A percentile compares a stretch with the other conserved stretches of the same genome.
Evolutionary conservation across 2,329 filamentous ascomycete genomes (phyloP).

Genomic region (Tolypocladium ovalisporum): DNA sequence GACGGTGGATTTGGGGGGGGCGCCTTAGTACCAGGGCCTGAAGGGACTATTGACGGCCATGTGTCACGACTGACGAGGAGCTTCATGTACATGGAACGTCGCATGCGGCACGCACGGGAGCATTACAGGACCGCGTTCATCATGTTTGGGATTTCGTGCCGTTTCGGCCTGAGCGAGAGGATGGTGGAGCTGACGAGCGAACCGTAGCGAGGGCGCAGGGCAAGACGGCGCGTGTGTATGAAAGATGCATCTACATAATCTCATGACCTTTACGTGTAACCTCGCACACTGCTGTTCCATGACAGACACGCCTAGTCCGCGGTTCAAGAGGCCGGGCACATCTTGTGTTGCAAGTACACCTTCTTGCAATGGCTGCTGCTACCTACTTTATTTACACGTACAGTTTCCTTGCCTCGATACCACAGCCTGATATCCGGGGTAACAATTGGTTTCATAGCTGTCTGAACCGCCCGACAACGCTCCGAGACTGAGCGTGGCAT

Average conservation of each 20-base stretch:
- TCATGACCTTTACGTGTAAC: not conserved
- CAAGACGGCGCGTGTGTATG: not conserved
- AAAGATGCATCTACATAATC: not conserved
- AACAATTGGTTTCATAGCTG: not conserved
- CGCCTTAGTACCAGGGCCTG: not conserved
- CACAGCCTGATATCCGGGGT: too few species aligned
- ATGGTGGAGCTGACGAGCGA: too few species aligned
- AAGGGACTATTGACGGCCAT: not conserved
- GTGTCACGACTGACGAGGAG: not conserved
- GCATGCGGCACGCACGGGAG: not conserved
- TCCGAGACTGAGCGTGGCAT: not conserved
- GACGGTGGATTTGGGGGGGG: not conserved
- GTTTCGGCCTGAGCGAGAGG: too few species aligned
- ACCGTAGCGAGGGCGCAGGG: not conserved
- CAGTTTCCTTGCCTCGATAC: not conserved
- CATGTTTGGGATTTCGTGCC: not conserved
- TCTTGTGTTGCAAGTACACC: not conserved
- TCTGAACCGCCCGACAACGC: not conserved
- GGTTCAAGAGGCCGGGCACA: not conserved
- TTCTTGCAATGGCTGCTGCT: not conserved
- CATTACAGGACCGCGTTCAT: not conserved
- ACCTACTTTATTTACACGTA: not conserved
- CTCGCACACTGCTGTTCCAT: not conserved
- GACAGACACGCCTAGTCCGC: not conserved
- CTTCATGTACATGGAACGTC: not conserved